phyloP scores from a whole-genome alignment of 768 basidiomycete genomes.

The Pulveroboletus sp. region DNA sequence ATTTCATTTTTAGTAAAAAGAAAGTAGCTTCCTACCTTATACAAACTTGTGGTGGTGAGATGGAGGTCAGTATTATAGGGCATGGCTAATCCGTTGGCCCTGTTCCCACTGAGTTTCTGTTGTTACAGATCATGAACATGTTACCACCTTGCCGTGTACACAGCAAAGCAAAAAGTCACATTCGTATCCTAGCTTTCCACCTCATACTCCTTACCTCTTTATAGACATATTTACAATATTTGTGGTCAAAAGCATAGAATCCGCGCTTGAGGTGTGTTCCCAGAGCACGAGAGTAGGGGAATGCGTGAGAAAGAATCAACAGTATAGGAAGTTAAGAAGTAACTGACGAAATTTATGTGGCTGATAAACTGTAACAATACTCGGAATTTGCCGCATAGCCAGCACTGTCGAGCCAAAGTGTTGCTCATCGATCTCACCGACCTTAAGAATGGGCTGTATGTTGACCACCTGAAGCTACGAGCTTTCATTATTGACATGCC shows the following conservation, averaged over 20 bases:
- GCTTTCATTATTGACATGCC: slow-evolving; percentile 5
- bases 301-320: too few species aligned
- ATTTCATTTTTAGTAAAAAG: neutral
- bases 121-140: slow-evolving; percentile 40
- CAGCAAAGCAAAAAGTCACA: slow-evolving; percentile 43
- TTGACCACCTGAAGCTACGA: slow-evolving; percentile 26
- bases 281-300: too few species aligned
- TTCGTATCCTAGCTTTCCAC: slow-evolving; percentile 48
- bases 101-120: slow-evolving; percentile 42
- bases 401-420: slow-evolving; percentile 6
- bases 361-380: slow-evolving; percentile 41
- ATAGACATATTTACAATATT: too few species aligned
- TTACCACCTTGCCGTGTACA: slow-evolving; percentile 49
- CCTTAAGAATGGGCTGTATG: slow-evolving; percentile 83
- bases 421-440: slow-evolving; percentile 44
- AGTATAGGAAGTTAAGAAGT: too few species aligned
- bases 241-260: too few species aligned
- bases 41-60: slow-evolving; percentile 39
- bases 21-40: neutral
- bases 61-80: slow-evolving; percentile 57
- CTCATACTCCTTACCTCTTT: slow-evolving; percentile 45
- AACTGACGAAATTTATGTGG: slow-evolving; percentile 14
- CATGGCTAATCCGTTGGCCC: slow-evolving; percentile 52
- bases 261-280: too few species aligned
- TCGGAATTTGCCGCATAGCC: slow-evolving; percentile 29